Conservation (phyloP, 345 rosid genomes). For the Conringia planisiliqua region DNA sequence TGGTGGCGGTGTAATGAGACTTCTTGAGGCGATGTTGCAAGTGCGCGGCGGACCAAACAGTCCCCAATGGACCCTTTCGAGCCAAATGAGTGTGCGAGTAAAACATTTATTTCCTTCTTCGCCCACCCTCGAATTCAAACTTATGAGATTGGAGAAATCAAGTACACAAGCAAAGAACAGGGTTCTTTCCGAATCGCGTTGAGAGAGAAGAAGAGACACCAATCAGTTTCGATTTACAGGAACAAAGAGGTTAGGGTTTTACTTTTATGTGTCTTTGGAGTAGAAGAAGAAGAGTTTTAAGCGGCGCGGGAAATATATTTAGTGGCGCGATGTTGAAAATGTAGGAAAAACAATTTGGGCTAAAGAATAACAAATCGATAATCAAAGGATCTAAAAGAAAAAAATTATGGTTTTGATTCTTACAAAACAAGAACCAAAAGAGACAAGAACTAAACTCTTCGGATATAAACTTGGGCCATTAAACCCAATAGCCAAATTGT, state of each 20-base stretch:
- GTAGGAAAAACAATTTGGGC: neutral
- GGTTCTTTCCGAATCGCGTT: neutral
- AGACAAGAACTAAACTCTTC: neutral
- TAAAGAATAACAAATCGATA: neutral
- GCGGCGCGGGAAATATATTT: constrained; percentile 19
- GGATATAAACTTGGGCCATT: neutral
- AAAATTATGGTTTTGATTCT: neutral
- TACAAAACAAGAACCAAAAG: neutral
- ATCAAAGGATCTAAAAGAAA: neutral
- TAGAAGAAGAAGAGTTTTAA: neutral
- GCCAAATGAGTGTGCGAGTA: constrained; percentile 73
- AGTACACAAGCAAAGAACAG: neutral
- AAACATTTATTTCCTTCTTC: constrained; percentile 43
- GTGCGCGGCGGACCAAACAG: constrained; percentile 91
- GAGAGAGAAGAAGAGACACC: neutral
- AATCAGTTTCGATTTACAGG: neutral
- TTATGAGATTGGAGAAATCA: neutral
- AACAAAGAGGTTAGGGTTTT: neutral
- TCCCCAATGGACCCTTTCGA: constrained; percentile 72
- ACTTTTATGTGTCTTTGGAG: neutral
- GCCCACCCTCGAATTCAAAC: neutral
- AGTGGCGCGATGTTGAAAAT: constrained; percentile 16
- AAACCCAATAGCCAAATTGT: neutral
- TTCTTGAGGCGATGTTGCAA: constrained; percentile 73
- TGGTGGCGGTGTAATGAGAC: constrained; percentile 70